These are phyloP conservation scores for Phytopythium vexans DNA, from an alignment of 352 stramenopile genomes.

Conservation along the genomic window DNA sequence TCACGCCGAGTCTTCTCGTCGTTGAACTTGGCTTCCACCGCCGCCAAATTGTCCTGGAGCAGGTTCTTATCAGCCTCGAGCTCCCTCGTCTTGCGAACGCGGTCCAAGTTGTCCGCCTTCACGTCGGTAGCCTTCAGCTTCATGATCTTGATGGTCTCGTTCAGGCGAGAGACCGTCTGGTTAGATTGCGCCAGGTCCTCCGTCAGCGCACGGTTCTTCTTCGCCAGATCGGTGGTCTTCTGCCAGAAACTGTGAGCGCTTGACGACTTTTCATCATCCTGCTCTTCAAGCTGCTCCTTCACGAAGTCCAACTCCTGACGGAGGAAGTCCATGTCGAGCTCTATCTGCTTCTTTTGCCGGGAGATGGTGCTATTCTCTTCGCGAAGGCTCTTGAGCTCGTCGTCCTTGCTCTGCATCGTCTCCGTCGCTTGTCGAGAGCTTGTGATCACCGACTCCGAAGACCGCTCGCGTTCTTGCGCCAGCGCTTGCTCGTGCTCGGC, in stretches of 20 bases:
- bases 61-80: conserved; percentile 77
- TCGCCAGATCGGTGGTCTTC: conserved; percentile 82
- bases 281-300: conserved; percentile 63
- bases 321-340: conserved; percentile 63
- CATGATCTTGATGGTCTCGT: conserved; percentile 61
- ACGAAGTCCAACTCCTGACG: conserved; percentile 68
- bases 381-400: conserved; percentile 68
- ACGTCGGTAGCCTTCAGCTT: conserved; percentile 47
- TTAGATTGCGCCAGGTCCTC: conserved; percentile 66
- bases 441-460: conserved; percentile 56
- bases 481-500: conserved; percentile 67
- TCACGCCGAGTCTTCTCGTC: conserved; percentile 78
- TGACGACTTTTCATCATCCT: conserved; percentile 70
- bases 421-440: conserved; percentile 68
- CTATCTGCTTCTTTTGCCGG: conserved; percentile 67
- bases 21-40: conserved; percentile 71
- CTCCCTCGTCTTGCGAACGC: conserved; percentile 54
- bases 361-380: conserved; percentile 58
- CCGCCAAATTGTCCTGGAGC: conserved; percentile 55
- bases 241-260: conserved; percentile 80
- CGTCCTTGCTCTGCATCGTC: conserved; percentile 72
- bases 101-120: conserved; percentile 48
- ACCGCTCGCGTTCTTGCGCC: conserved; percentile 59
- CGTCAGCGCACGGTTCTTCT: conserved; percentile 70
- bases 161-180: conserved; percentile 62